Evolutionary conservation across 495 filamentous ascomycete species (phyloP).

Genomic region (Aspergillus cristatus): DNA sequence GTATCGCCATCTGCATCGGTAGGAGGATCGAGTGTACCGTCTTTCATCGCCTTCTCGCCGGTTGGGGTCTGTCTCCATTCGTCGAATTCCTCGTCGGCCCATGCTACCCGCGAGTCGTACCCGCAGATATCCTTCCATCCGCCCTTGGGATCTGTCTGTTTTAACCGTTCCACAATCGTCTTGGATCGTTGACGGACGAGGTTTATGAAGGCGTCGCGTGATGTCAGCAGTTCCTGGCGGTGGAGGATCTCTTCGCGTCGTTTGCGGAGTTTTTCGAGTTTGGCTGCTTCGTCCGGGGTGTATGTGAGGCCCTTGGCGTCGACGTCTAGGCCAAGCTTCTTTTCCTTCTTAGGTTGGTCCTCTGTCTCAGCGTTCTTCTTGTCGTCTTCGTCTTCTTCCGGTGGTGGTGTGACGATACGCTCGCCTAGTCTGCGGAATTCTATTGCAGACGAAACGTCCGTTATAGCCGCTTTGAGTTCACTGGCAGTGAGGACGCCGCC

Average conservation of each 20-base stretch:
- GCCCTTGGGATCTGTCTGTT: constrained; percentile 40
- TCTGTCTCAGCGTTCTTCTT: constrained; percentile 3
- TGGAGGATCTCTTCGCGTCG: constrained; percentile 28
- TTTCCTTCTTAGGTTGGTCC: constrained; percentile 53
- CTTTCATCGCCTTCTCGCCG: constrained; percentile 32
- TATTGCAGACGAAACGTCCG: constrained; percentile 34
- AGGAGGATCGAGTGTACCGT: constrained; percentile 27
- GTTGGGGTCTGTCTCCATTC: constrained; percentile 38
- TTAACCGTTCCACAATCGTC: constrained; percentile 34
- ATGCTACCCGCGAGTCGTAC: constrained; percentile 50
- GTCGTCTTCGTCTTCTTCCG: constrained; percentile 14
- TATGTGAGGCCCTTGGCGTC: constrained; percentile 25
- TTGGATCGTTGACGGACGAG: constrained; percentile 38
- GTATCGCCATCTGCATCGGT: constrained; percentile 31
- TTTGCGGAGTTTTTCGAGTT: constrained; percentile 34
- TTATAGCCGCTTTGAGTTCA: constrained; percentile 48
- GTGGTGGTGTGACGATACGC: constrained; percentile 32
- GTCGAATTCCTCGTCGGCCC: constrained; percentile 54
- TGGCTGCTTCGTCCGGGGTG: constrained; percentile 30
- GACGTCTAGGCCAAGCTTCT: constrained; percentile 53
- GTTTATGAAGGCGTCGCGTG: constrained; percentile 33
- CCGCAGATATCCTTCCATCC: constrained; percentile 58
- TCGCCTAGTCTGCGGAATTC: constrained; percentile 53
- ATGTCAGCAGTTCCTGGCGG: constrained; percentile 34
- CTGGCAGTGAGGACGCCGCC: constrained; percentile 48